These are phyloP conservation scores for Gossypium australe DNA, from an alignment of 345 rosid species.

Conservation along the genomic window DNA sequence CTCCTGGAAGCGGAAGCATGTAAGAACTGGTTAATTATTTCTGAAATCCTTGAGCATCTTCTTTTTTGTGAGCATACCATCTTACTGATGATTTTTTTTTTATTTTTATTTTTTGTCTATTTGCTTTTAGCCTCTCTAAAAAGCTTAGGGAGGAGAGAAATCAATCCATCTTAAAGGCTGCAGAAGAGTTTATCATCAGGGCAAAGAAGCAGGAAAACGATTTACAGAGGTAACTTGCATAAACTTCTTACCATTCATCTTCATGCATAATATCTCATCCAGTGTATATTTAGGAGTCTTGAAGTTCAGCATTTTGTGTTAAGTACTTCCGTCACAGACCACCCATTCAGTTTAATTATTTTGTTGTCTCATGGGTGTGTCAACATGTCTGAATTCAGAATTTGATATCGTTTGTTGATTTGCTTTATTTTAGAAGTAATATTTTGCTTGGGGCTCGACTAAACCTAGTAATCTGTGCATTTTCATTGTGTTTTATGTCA, in stretches of 20 bases:
- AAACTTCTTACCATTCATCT: neutral
- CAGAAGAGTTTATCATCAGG: constrained; percentile 54
- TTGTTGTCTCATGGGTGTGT: neutral
- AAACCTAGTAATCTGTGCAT: no score
- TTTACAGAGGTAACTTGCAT: constrained; percentile 43
- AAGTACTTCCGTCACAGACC: neutral
- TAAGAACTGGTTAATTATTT: constrained; percentile 30
- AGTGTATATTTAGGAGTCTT: neutral
- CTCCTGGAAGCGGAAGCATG: constrained; percentile 36
- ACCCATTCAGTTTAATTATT: neutral
- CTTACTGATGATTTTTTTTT: neutral
- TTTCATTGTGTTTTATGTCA: no score
- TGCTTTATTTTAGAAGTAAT: no score
- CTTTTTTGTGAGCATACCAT: neutral
- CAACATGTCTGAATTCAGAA: no score
- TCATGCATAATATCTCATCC: neutral
- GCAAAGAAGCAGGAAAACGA: constrained; percentile 51
- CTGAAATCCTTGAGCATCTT: neutral
- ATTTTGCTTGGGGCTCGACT: no score
- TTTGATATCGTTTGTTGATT: no score
- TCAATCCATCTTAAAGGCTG: constrained; percentile 48
- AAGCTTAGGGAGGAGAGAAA: constrained; percentile 32
- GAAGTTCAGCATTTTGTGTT: neutral
- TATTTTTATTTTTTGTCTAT: neutral
- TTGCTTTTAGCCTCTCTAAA: constrained; percentile 37